Conservation (phyloP, 2,329 filamentous ascomycete genomes). For the Arthroderma sp. region DNA sequence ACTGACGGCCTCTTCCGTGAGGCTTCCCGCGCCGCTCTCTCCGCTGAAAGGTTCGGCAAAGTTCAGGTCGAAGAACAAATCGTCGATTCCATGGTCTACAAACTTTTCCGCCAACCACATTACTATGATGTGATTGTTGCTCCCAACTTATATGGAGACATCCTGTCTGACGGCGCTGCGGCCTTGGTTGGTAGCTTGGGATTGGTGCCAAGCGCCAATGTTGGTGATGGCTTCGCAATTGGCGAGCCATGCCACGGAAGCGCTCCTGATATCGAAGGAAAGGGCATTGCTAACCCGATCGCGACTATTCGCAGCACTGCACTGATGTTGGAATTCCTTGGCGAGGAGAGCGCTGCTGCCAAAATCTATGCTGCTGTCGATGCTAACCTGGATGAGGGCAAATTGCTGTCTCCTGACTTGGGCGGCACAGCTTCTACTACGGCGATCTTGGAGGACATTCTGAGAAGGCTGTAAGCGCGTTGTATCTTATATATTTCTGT, state of each 20-base stretch:
- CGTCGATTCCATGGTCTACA: conserved; percentile 98
- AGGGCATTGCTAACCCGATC: conserved; percentile 89
- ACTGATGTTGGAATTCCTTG: conserved; percentile 91
- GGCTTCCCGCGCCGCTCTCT: conserved; percentile 61
- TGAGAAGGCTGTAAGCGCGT: conserved; percentile 32
- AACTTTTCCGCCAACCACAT: conserved; percentile 90
- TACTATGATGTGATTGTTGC: conserved; percentile 97
- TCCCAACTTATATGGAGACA: conserved; percentile 94
- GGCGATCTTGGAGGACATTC: conserved; percentile 75
- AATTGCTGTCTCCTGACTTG: conserved; percentile 74
- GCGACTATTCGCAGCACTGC: conserved; percentile 83
- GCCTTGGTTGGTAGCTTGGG: conserved; percentile 85
- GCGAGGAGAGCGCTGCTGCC: conserved; percentile 73
- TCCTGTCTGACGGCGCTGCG: conserved; percentile 87
- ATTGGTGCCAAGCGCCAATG: conserved; percentile 87
- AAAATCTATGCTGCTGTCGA: conserved; percentile 88
- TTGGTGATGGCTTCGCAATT: conserved; percentile 86
- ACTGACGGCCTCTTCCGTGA: conserved; percentile 92
- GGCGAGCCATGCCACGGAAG: conserved; percentile 96
- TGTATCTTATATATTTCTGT: background rate
- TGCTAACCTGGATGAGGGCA: conserved; percentile 71
- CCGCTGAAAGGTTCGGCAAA: conserved; percentile 46
- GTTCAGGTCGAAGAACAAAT: conserved; percentile 88
- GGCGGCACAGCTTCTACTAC: conserved; percentile 76
- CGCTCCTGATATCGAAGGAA: conserved; percentile 87